A percentile compares a stretch with the other conserved stretches of the same genome.
Evolutionary conservation across 805 yeast genomes (phyloP).

Genomic region (Saccharomycopsis vini): DNA sequence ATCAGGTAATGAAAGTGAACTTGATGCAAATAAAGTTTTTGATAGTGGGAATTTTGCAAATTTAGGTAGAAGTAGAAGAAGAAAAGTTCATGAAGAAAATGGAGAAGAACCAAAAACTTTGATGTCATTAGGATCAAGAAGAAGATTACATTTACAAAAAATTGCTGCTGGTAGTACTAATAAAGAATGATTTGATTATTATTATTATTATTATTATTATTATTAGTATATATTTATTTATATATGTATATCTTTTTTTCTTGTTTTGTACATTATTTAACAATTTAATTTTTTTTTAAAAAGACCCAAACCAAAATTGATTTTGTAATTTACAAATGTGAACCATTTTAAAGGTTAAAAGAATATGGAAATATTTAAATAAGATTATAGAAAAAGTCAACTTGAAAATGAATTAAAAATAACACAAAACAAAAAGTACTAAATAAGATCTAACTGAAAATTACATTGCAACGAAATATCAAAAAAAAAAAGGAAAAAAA

Average conservation of each 20-base stretch:
- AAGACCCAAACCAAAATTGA: too few species aligned
- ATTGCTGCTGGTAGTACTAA: not conserved
- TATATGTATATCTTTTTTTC: too few species aligned
- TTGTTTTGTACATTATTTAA: not conserved
- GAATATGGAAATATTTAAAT: not conserved
- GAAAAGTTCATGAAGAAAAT: not conserved
- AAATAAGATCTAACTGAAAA: too few species aligned
- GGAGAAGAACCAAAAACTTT: conserved; percentile 8
- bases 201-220: too few species aligned
- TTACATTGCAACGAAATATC: too few species aligned
- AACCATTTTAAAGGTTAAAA: not conserved
- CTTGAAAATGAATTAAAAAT: too few species aligned
- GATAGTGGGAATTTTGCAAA: conserved; percentile 11
- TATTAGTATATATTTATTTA: too few species aligned
- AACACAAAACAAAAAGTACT: too few species aligned
- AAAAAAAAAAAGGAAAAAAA: too few species aligned
- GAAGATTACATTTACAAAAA: conserved; percentile 11
- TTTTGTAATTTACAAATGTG: too few species aligned
- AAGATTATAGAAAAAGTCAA: not conserved
- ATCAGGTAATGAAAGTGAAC: not conserved
- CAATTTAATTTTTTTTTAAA: too few species aligned
- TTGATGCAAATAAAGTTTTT: conserved; percentile 1
- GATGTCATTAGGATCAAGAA: conserved; percentile 15
- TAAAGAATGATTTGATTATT: not conserved
- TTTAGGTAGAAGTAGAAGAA: conserved; percentile 15